Base-by-base conservation (phyloP, 2,329 filamentous ascomycete species). In the Phoma sp. region DNA sequence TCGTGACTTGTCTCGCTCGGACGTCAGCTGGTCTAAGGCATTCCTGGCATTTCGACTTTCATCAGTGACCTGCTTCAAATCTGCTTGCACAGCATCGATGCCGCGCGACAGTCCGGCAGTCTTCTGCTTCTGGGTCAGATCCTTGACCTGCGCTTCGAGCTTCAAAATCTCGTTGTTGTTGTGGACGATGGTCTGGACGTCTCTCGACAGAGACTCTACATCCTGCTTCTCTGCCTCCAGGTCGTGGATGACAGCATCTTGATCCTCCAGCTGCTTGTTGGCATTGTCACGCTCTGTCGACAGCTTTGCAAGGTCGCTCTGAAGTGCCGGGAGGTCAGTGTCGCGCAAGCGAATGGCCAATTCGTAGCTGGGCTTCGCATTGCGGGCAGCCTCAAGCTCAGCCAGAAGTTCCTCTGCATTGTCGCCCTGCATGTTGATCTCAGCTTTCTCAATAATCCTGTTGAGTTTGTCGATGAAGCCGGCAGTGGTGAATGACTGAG, bases 61-160 rank as follows among this genome's bases (percentile, higher is more conserved):
- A 56, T 92, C 90, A 17, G 83, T 84, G 50, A 88, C 82, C 15
- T 79, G 76, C 40, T 86, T 85, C 57, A 92, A 85, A 40, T 92
- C 85, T 47, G 90, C 87, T 64, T 95, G 90, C 47, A 98, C 92
- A 61, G 95, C 90, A 47, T 96, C 90, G 6, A 92, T 83, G 25
- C 90, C 90, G 57, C 91, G 86, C 12, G 85, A 83, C 9, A 82
- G 74, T 11, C 84, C 84, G 21, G 83, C 81, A 12, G 87, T 84
- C 66, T 89, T 86, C 69, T 97, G 90, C 62, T 92, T 92, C 7
- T 87, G 86, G 53, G 85, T 81, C 42, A 96, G 84, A 47, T 90
- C 86, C 50, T 88, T 81, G 42, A 97, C 88, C 71, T 96, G 89
- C 32, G 78, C 77, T 65, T 90, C 85, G 5, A 91, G 86, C 30